These are phyloP conservation scores for Chaetomium sp. DNA, from an alignment of 2,329 filamentous ascomycete genomes.

Conservation along the genomic window DNA sequence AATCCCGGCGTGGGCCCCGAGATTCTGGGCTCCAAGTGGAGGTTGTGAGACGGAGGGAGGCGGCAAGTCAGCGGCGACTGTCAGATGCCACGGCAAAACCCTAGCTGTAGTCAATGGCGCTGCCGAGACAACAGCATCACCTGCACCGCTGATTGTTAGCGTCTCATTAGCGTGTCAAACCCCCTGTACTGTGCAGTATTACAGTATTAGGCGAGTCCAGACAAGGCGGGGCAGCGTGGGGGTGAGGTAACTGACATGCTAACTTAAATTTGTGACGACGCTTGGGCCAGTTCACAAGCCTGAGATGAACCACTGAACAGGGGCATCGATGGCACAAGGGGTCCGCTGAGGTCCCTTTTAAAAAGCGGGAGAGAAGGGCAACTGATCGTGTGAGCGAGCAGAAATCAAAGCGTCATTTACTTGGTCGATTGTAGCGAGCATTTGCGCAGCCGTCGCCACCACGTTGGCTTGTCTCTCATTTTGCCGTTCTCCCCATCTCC, in stretches of 20 bases:
- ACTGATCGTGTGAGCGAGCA: constrained; percentile 32
- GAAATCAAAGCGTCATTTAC: background rate
- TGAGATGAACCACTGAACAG: constrained; percentile 10
- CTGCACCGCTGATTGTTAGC: background rate
- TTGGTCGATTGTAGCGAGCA: background rate
- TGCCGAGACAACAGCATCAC: background rate
- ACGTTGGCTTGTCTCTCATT: background rate
- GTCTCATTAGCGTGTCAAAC: background rate
- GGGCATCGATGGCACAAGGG: constrained; percentile 11
- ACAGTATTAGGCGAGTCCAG: background rate
- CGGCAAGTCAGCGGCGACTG: background rate
- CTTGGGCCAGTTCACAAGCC: constrained; percentile 18
- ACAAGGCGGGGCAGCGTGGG: constrained; percentile 3
- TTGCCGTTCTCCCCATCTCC: background rate
- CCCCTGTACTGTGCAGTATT: no score
- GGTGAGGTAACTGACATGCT: no score
- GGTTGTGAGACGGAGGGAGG: background rate
- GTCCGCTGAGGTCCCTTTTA: constrained; percentile 10
- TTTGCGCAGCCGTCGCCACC: background rate
- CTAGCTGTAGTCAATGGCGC: background rate
- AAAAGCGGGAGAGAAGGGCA: constrained; percentile 27
- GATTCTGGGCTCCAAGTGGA: background rate
- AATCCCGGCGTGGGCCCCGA: background rate
- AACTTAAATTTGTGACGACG: background rate
- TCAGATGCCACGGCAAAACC: background rate